Evolutionary conservation across 1,139 yeast species (phyloP).

Genomic region (Spencermartinsiella ligniputridi): DNA sequence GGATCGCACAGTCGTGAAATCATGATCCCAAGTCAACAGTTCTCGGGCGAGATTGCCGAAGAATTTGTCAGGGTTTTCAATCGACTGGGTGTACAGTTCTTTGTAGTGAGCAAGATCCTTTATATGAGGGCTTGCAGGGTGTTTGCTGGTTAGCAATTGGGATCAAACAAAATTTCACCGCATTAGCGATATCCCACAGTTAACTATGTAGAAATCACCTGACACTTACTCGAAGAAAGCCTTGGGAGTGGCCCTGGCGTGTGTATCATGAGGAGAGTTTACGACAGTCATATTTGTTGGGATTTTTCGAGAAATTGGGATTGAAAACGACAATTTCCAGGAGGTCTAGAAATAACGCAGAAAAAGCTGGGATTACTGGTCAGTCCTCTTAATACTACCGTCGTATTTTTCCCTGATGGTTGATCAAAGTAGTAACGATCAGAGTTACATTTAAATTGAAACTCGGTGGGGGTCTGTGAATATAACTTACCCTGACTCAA

Average conservation of each 20-base stretch:
- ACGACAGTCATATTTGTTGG: slow-evolving; percentile 49
- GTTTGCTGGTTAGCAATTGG: slow-evolving; percentile 24
- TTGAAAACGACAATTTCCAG: too few species aligned
- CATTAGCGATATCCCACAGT: too few species aligned
- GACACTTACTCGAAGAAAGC: slow-evolving; percentile 59
- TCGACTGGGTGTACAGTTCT: slow-evolving; percentile 68
- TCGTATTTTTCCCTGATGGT: too few species aligned
- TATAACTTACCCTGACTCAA: too few species aligned
- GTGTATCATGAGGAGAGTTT: slow-evolving; percentile 61
- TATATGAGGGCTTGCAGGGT: slow-evolving; percentile 37
- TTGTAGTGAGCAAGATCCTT: slow-evolving; percentile 62
- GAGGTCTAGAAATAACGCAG: too few species aligned
- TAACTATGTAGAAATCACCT: too few species aligned
- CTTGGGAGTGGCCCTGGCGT: slow-evolving; percentile 62
- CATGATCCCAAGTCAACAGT: slow-evolving; percentile 78
- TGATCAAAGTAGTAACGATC: too few species aligned
- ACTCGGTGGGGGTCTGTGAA: too few species aligned
- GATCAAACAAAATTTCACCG: too few species aligned
- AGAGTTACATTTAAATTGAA: too few species aligned
- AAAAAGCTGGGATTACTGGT: too few species aligned
- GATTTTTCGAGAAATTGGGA: not conserved
- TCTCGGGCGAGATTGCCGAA: slow-evolving; percentile 81
- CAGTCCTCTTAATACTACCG: not conserved
- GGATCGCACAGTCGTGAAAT: slow-evolving; percentile 60
- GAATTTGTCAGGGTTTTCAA: slow-evolving; percentile 75